Evolutionary conservation across 2,329 filamentous ascomycete genomes (phyloP).

Genomic region (Colletotrichum godetiae): DNA sequence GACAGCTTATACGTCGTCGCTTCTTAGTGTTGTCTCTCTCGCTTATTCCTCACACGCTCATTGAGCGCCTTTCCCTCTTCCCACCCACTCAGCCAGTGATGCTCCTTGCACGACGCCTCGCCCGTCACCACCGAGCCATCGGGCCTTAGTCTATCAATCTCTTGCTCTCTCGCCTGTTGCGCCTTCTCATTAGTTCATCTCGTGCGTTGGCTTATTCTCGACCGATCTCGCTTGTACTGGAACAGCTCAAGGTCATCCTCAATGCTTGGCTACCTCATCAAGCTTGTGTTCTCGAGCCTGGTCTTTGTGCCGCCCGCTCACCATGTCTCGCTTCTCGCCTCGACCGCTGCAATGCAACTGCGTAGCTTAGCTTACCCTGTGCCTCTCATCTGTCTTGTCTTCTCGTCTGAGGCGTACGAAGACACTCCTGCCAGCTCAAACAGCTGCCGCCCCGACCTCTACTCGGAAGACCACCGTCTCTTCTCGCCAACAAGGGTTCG

Average conservation of each 20-base stretch:
- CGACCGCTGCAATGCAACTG: background rate
- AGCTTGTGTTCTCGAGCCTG: conserved; percentile 1
- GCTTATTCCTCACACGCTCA: conserved; percentile 5
- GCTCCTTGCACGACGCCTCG: conserved; percentile 20
- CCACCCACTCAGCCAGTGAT: background rate
- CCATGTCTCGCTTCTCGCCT: background rate
- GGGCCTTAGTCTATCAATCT: background rate
- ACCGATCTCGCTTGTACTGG: background rate
- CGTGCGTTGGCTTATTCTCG: background rate
- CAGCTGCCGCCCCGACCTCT: background rate
- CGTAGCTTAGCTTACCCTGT: background rate
- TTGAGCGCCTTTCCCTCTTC: conserved; percentile 7
- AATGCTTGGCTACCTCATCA: background rate
- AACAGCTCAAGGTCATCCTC: background rate
- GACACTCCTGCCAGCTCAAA: background rate
- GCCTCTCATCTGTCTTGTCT: too few species aligned
- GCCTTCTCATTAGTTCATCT: conserved; percentile 15
- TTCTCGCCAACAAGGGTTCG: background rate
- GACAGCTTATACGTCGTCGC: background rate
- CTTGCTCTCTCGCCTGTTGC: conserved; percentile 23
- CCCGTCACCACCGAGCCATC: conserved; percentile 18
- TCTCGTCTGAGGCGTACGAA: background rate
- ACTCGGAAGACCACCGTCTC: background rate
- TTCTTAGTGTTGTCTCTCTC: conserved; percentile 16
- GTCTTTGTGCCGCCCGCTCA: background rate